phyloP scores from a whole-genome alignment of 106 monocot genomes.

The Vanilla planifolia region DNA sequence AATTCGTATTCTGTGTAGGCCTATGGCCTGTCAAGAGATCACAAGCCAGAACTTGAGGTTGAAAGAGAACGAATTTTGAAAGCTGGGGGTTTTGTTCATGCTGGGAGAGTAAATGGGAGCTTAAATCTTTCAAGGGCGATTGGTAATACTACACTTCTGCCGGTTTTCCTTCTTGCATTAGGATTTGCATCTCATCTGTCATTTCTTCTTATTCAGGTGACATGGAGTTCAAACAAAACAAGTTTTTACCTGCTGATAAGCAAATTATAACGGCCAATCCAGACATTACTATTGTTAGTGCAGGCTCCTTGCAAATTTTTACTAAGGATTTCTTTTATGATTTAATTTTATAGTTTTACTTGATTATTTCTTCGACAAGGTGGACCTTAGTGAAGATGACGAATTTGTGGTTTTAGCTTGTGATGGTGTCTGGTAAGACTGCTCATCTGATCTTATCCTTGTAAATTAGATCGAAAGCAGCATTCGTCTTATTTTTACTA shows the following conservation, averaged over 20 bases:
- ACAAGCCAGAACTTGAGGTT: slow-evolving; percentile 84
- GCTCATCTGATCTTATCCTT: not conserved
- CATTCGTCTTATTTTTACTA: not conserved
- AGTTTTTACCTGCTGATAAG: slow-evolving; percentile 72
- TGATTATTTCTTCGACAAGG: slow-evolving; percentile 29
- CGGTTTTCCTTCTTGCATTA: not conserved
- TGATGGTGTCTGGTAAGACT: slow-evolving; percentile 79
- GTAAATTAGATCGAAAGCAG: not conserved
- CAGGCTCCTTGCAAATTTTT: not conserved
- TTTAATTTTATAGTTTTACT: not conserved
- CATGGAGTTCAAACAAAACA: slow-evolving; percentile 98
- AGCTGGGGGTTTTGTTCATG: slow-evolving; percentile 93
- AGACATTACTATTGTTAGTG: slow-evolving; percentile 39
- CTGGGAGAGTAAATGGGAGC: slow-evolving; percentile 91
- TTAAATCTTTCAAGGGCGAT: slow-evolving; percentile 92
- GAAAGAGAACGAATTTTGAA: slow-evolving; percentile 89
- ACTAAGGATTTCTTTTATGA: not conserved
- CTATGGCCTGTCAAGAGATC: slow-evolving; percentile 89
- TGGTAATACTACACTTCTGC: slow-evolving; percentile 31
- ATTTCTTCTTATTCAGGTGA: slow-evolving; percentile 49
- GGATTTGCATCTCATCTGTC: not conserved
- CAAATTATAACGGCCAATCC: slow-evolving; percentile 92
- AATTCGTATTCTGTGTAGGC: slow-evolving; percentile 32
- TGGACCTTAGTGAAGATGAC: slow-evolving; percentile 92
- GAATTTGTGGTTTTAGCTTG: slow-evolving; percentile 90